Evolutionary conservation across 2,329 filamentous ascomycete species (phyloP).

Genomic region (Mycosphaerella sp.): DNA sequence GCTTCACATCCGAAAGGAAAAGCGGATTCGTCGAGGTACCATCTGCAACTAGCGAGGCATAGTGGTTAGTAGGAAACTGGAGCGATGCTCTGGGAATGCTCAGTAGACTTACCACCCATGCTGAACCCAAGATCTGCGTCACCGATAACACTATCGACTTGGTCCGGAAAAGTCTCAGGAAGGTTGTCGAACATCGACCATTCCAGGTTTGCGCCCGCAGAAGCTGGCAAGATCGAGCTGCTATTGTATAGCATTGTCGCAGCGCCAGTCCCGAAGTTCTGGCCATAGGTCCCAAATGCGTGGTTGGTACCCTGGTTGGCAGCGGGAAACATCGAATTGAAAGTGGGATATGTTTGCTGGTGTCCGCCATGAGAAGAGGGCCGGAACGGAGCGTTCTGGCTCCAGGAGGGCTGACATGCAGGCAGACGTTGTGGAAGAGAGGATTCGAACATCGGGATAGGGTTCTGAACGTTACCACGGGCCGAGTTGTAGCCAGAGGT

Average conservation of each 20-base stretch:
- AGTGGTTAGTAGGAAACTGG: background rate
- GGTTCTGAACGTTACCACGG: background rate
- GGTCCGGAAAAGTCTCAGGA: conserved; percentile 3
- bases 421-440: conserved; percentile 10
- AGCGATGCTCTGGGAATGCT: background rate
- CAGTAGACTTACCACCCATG: conserved; percentile 5
- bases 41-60: background rate
- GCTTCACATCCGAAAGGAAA: conserved; percentile 25
- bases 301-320: background rate
- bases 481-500: conserved; percentile 14
- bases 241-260: background rate
- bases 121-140: conserved; percentile 8
- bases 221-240: conserved; percentile 11
- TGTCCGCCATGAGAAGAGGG: conserved; percentile 10
- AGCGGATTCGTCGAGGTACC: conserved; percentile 24
- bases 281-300: background rate
- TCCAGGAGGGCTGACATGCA: conserved; percentile 14
- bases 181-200: conserved; percentile 15
- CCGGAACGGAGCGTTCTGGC: conserved; percentile 15
- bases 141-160: conserved; percentile 10
- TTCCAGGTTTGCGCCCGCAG: conserved; percentile 1
- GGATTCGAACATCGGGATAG: conserved; percentile 2
- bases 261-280: conserved; percentile 2
- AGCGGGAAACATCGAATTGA: conserved; percentile 9
- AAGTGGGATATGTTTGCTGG: conserved; percentile 4